Percentiles rank a stretch among this genome's conserved stretches.
Evolutionary conservation across 306 rosid genomes (phyloP).

Genomic region (Hippophae rhamnoides): DNA sequence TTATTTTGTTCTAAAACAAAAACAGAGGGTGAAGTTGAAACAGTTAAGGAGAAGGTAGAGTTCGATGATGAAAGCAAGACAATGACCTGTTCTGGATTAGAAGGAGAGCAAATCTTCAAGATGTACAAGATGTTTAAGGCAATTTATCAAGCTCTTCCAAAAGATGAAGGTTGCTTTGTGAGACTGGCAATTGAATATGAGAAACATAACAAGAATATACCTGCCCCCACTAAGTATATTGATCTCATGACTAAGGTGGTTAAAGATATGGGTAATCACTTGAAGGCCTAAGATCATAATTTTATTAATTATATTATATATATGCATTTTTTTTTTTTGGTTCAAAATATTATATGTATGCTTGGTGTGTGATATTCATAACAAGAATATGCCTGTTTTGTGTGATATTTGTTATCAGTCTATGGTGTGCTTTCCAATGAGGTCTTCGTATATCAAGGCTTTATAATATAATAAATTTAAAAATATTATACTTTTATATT

Average conservation of each 20-base stretch:
- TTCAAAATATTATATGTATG: too few species aligned
- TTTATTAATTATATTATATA: too few species aligned
- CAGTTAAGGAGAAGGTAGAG: constrained; percentile 19
- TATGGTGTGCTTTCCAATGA: too few species aligned
- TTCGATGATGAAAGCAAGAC: constrained; percentile 11
- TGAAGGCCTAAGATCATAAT: background rate
- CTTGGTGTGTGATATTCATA: too few species aligned
- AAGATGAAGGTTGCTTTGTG: background rate
- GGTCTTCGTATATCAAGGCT: too few species aligned
- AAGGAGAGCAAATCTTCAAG: constrained; percentile 7
- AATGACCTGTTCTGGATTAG: constrained; percentile 5
- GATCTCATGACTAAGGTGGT: background rate
- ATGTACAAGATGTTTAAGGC: background rate
- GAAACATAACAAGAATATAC: constrained; percentile 1
- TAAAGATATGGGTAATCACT: constrained; percentile 14
- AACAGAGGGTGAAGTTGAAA: background rate
- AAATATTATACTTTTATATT: too few species aligned
- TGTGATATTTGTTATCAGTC: too few species aligned
- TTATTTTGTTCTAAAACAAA: background rate
- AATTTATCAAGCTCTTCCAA: constrained; percentile 5
- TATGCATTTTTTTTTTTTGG: too few species aligned
- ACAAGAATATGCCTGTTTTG: too few species aligned
- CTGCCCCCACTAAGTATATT: constrained; percentile 14
- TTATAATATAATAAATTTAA: too few species aligned
- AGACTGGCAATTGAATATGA: constrained; percentile 12